phyloP scores from a whole-genome alignment of 768 basidiomycete genomes.

The Russula foetens region DNA sequence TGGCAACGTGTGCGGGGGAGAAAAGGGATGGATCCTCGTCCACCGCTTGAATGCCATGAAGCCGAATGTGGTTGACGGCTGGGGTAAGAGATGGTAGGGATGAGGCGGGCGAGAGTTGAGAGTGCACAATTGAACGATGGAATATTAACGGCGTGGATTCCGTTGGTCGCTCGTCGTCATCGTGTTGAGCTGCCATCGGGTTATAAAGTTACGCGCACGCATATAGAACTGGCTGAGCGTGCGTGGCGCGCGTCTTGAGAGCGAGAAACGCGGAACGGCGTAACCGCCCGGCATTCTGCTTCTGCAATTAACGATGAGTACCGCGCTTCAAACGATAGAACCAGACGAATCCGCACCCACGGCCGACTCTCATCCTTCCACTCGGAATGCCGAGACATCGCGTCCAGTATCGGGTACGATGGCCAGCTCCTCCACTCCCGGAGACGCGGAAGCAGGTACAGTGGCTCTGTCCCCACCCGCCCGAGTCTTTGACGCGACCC shows the following conservation, averaged over 20 bases:
- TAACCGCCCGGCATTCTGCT: too few relatives aligned
- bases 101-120: neutral
- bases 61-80: conserved; percentile 20
- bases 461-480: conserved; percentile 17
- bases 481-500: neutral
- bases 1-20: neutral
- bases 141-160: conserved; percentile 16
- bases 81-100: conserved; percentile 7
- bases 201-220: too few relatives aligned
- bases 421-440: conserved; percentile 40
- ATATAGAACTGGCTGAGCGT: too few relatives aligned
- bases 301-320: conserved; percentile 39
- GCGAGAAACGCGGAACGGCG: too few relatives aligned
- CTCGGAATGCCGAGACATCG: conserved; percentile 4
- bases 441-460: conserved; percentile 70
- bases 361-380: conserved; percentile 21
- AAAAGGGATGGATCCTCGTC: conserved; percentile 2
- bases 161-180: conserved; percentile 9
- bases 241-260: too few relatives aligned
- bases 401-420: conserved; percentile 35
- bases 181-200: neutral
- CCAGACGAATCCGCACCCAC: conserved; percentile 61
- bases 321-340: conserved; percentile 46
- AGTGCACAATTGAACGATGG: neutral
- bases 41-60: conserved; percentile 13